A percentile compares a stretch with the other conserved stretches of the same genome.
Evolutionary conservation across 345 rosid species (phyloP).

Genomic region (Camelina neglecta): DNA sequence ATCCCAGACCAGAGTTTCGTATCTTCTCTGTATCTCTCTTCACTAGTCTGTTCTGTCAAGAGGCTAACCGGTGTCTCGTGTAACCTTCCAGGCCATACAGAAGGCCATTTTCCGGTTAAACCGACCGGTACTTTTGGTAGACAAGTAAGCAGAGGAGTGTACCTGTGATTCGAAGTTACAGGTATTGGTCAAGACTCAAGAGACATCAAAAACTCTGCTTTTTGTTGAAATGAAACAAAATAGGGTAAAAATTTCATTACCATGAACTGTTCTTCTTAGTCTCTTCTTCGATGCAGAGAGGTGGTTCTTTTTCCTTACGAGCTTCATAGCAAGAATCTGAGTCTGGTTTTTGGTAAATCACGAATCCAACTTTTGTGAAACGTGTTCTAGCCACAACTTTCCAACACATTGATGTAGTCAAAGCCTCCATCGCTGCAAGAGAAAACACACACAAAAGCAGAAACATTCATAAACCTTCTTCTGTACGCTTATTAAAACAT

Average conservation of each 20-base stretch:
- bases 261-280: slow-evolving; percentile 55
- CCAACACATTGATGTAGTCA: slow-evolving; percentile 90
- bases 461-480: slow-evolving; percentile 10
- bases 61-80: slow-evolving; percentile 59
- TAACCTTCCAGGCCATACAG: slow-evolving; percentile 79
- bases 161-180: slow-evolving; percentile 49
- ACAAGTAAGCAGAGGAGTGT: slow-evolving; percentile 66
- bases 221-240: background rate
- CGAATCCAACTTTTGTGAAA: slow-evolving; percentile 69
- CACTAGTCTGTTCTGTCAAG: slow-evolving; percentile 34
- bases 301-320: slow-evolving; percentile 56
- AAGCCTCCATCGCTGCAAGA: slow-evolving; percentile 69
- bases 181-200: background rate
- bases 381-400: slow-evolving; percentile 65
- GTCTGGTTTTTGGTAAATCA: slow-evolving; percentile 80
- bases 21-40: slow-evolving; percentile 53
- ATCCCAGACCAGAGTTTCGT: slow-evolving; percentile 71
- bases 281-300: slow-evolving; percentile 59
- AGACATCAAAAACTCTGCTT: slow-evolving; percentile 3
- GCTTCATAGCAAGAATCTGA: slow-evolving; percentile 72
- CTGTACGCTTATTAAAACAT: background rate
- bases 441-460: background rate
- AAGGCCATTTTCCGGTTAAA: slow-evolving; percentile 60
- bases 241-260: slow-evolving; percentile 41
- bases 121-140: slow-evolving; percentile 62